Evolutionary conservation across 2,329 filamentous ascomycete species (phyloP).

Genomic region (Penicillium griseofulvum): DNA sequence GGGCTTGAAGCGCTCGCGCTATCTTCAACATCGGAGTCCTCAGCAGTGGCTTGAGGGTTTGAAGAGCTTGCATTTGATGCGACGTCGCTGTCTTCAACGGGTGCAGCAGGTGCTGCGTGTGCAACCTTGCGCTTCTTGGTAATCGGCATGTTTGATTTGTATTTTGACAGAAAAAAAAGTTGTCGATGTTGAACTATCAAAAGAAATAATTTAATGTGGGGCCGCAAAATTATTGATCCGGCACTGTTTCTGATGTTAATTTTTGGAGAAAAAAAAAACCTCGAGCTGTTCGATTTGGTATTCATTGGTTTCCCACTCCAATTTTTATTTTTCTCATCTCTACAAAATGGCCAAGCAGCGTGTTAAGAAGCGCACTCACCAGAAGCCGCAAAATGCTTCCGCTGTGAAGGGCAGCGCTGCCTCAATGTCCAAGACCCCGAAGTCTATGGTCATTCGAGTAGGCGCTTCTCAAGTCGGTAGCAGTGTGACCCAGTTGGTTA

Average conservation of each 20-base stretch:
- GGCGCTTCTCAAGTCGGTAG: slow-evolving; percentile 90
- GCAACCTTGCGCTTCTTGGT: slow-evolving; percentile 44
- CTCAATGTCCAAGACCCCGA: slow-evolving; percentile 67
- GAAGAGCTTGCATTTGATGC: slow-evolving; percentile 21
- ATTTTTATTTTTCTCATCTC: slow-evolving; percentile 6
- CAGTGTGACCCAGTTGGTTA: slow-evolving; percentile 85
- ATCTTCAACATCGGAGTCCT: slow-evolving; percentile 11
- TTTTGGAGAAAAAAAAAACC: slow-evolving; percentile 37
- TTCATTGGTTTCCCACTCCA: slow-evolving; percentile 6
- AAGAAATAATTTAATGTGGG: slow-evolving; percentile 34
- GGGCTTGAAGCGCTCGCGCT: not conserved
- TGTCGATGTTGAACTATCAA: slow-evolving; percentile 11
- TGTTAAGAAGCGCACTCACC: slow-evolving; percentile 85
- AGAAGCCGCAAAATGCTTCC: slow-evolving; percentile 60
- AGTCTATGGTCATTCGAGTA: slow-evolving; percentile 98
- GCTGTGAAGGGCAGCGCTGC: slow-evolving; percentile 58
- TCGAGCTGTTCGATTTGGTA: slow-evolving; percentile 14
- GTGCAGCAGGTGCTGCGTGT: slow-evolving; percentile 10
- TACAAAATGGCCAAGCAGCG: slow-evolving; percentile 70
- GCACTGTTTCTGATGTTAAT: slow-evolving; percentile 30
- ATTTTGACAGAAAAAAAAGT: slow-evolving; percentile 4
- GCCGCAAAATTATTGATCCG: slow-evolving; percentile 41
- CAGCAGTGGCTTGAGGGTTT: slow-evolving; percentile 14
- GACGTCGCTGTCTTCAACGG: slow-evolving; percentile 17
- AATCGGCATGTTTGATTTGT: slow-evolving; percentile 33